Evolutionary conservation across 2,329 filamentous ascomycete species (phyloP), one percentile per base, ranked within the genome.

Genomic region (Diaporthe eres): DNA sequence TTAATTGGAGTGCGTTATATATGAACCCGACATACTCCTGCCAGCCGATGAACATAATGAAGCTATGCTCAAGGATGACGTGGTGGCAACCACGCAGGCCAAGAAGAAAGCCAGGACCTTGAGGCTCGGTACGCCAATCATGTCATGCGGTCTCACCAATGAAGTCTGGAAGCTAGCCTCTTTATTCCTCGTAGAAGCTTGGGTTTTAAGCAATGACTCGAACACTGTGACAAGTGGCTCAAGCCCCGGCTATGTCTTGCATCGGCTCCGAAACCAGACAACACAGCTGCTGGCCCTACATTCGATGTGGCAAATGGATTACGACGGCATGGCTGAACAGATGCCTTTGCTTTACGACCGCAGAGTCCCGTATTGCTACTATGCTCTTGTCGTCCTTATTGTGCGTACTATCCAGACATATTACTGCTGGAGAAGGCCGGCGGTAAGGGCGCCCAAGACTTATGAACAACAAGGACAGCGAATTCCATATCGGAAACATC

Each of bases 111-210:
- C 2, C 61, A 65, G 19, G 42, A 34, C n/a, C 42, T 22, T 17
- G 17, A 65, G 25, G 60, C 42, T 65, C 25, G 60, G 60, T 65
- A 65, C 39, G 39, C 60, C 39, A 65, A 65, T 47, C 60, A 65
- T 19, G 42, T 47, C 60, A 47, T 65, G 42, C 60, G 22, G 4
- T 47, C n/a, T 65, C 37, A 47, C 25, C 15, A 22, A 31, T 28
- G 60, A 34, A 34, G 34, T 4, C 37, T 28, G 15, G 8, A 49
- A 34, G 28, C 61, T 65, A 65, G 28, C 61, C 42, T 49, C 17
- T 65, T 34, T 34, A 28, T n/a, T 34, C 13, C 22, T n/a, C 28
- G 8, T 49, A 65, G 25, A 65, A 65, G 61, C 61, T 65, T 65
- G 61, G 25, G 8, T 65, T 22, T n/a, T 13, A n/a, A 49, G 61